Base-by-base conservation (phyloP, 2,329 filamentous ascomycete genomes). In the Tricladium varicosporioides region DNA sequence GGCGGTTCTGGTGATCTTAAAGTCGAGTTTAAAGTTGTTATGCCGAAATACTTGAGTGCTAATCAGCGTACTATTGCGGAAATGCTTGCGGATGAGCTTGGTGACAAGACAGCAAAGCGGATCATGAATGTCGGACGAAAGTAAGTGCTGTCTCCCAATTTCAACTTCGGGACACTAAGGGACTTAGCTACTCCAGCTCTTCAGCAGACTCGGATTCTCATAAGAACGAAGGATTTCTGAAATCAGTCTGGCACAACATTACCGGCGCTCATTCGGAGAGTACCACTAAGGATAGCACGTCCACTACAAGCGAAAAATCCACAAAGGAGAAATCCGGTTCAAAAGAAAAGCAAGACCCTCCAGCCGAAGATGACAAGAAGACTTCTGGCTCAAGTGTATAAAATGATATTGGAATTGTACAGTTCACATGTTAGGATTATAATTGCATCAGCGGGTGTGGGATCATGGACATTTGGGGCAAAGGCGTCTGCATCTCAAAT, bases 71-170 rank as follows among this genome's bases (percentile, higher is more conserved):
- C 91, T 0, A 89, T 99, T 58, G 76, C 96, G 46, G 94, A 99
- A 77, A 93, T 97, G 84, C 83, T 99, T 63, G 94, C 94, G 5
- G 92, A 99, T 67, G 94, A 99, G 77, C 88, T 99, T 85, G 87
- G 84, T 42, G 94, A 99, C 74, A 92, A 92, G 78, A 91, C 84
- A 27, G 94, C 94, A 33, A 94, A 91, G 77, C 83, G 94, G 47
- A 84, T 96, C 56, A 97, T 99, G 92, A 93, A 95, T 69, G 77
- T 96, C 68, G 78, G 79, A 56, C 79, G 72, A 63, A 72, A 73
- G 82, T 85, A 75, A 77, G 81, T 71, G n/a, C 33, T n/a, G 48
- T 57, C 42, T 48, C 13, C 47, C 31, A 16, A 13, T 9, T 16
- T 27, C 3, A 7, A 27, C 27, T 1, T 44, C 3, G 1, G n/a